Evolutionary conservation across 2,329 filamentous ascomycete species (phyloP).

Genomic region (Fusarium buharicum): DNA sequence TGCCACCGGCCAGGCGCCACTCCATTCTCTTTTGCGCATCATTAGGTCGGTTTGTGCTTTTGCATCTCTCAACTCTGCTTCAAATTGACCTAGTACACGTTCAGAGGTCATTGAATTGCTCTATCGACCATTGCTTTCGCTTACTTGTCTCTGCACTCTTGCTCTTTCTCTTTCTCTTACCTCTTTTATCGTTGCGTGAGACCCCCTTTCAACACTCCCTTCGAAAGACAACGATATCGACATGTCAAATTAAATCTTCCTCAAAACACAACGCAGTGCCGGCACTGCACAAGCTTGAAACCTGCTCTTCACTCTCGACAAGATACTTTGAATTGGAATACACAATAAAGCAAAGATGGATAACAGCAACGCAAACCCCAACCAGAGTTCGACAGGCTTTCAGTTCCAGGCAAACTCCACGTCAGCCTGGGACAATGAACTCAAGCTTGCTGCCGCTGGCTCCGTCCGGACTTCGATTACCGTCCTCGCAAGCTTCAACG

Average conservation of each 20-base stretch:
- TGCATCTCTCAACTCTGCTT: conserved; percentile 15
- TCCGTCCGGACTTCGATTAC: conserved; percentile 70
- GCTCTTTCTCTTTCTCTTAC: background rate
- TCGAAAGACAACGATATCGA: conserved; percentile 10
- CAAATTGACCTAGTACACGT: conserved; percentile 8
- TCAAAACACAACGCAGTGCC: conserved; percentile 40
- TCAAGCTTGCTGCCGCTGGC: conserved; percentile 63
- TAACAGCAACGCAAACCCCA: conserved; percentile 24
- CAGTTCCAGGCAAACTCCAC: conserved; percentile 55
- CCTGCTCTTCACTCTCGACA: conserved; percentile 26
- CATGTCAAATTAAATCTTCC: conserved; percentile 36
- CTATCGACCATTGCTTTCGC: conserved; percentile 11
- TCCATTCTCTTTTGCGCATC: conserved; percentile 20
- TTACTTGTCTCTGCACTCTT: conserved; percentile 3
- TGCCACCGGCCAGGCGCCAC: conserved; percentile 38
- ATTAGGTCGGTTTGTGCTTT: conserved; percentile 16
- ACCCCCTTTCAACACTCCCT: background rate
- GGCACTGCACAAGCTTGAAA: conserved; percentile 43
- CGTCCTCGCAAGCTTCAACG: conserved; percentile 70
- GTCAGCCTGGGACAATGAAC: conserved; percentile 60
- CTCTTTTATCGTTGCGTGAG: background rate
- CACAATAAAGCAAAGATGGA: conserved; percentile 17
- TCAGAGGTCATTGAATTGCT: conserved; percentile 8
- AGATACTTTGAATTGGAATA: conserved; percentile 21
- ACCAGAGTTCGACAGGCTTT: conserved; percentile 43